Base-by-base conservation (phyloP, 108 stramenopile species). In the Discostella pseudostelligera region DNA sequence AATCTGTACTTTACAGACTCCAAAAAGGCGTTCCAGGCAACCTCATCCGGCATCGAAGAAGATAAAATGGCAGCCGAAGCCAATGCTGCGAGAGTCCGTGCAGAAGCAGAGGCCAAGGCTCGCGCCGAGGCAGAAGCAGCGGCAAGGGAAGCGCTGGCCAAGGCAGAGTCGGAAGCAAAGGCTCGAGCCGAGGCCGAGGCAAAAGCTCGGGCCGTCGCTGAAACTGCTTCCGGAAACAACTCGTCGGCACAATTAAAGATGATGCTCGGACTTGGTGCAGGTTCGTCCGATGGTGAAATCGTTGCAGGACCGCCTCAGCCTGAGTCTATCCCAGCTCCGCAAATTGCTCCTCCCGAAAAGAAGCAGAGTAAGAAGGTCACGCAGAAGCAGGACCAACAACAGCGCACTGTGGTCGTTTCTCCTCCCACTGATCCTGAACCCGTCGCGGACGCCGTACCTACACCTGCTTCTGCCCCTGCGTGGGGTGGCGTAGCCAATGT, bases 191-290 rank as follows among this genome's bases (percentile, higher is more conserved):
- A 56, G 59, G 68, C 44, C 28, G 59, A 56, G 59, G 67, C 64
- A 22, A 69, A 68, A 36, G 79, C 67, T 24, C 65, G 56, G 39
- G 60, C 67, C 1, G 75, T 43, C 37, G 54, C 76, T 44, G 75
- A 70, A 64, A 40, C 56, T 26, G 54, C 63, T 14, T 54, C 44
- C 45, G 53, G 61, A 53, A 47, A 74, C 60, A n/a, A n/a, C 29
- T 21, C 65, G 63, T 70, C 88, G 21, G 74, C 64, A 14, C 89
- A 90, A 59, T 65, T 94, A 60, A 94, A 94, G 65, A 89, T 94
- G 88, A 87, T 94, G 87, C 88, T 94, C 39, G 93, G 93, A 3
- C 65, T 94, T 32, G 67, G 81, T 4, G 72, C 69, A 14, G 79
- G 55, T 62, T 37, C 63, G 17, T 28, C 62, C 4, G 63, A 35